Base-by-base conservation (phyloP, 2,329 filamentous ascomycete genomes). In the Pseudocercospora fijiensis region DNA sequence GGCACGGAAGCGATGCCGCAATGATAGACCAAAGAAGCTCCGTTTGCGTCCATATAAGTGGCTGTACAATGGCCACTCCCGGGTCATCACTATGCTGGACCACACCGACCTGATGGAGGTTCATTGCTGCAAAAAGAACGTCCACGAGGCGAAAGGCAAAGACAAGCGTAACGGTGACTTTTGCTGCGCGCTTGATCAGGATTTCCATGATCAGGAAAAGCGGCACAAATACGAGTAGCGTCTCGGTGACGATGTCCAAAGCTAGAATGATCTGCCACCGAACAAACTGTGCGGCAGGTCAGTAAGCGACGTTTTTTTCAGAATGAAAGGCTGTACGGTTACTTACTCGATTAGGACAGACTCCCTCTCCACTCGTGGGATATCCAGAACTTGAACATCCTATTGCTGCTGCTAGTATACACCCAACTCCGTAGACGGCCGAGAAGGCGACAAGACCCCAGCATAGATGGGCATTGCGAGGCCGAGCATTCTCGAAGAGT, bases 11-110 rank as follows among this genome's bases (percentile, higher is more conserved):
- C 8, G 66, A 68, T 10, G 64, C 64, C 1, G 66, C 57, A 28
- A 68, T 37, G 37, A 68, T 66, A n/a, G 66, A 68, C 66, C 66
- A 68, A 3, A 68, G 55, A 4, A 68, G 57, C 47, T 68, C 66
- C 4, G 60, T 45, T 53, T 66, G 60, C 2, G 58, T 63, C 66
- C 64, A 68, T n/a, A 66, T 61, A 4, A 66, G 27, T n/a, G 60
- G 30, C 24, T 57, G 62, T 16, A 66, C 47, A 27, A 68, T 28
- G 8, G 33, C 58, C 9, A 61, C 33, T 3, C 62, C 64, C 20
- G 52, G 22, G 51, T 66, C 66, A 16, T 58, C 16, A 13, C 47
- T 41, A 4, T 49, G n/a, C 24, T 41, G 52, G 16, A 68, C 24
- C 1, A 49, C 18, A n/a, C 37, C 47, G 57, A 68, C 58, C 26